Conservation (phyloP, 805 yeast genomes). For the Helenozyma rhizophorensis region DNA sequence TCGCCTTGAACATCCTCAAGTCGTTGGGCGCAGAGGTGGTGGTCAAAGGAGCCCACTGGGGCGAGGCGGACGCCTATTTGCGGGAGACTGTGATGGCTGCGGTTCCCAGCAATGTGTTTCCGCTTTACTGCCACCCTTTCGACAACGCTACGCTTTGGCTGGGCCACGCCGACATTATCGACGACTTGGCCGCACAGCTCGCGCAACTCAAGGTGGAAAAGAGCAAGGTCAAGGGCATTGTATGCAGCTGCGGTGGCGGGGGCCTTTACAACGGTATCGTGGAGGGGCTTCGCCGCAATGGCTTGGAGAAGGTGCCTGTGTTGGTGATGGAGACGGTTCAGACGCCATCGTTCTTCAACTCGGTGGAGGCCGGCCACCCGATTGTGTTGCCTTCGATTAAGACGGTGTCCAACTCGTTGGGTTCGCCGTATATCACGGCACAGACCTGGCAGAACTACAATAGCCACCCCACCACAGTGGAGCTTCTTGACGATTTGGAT, state of each 20-base stretch:
- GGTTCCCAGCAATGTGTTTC: conserved; percentile 17
- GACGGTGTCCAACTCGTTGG: conserved; percentile 62
- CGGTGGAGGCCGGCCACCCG: conserved; percentile 43
- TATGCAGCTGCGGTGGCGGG: conserved; percentile 57
- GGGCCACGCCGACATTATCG: conserved; percentile 41
- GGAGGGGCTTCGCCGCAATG: conserved; percentile 32
- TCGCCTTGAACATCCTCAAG: conserved; percentile 45
- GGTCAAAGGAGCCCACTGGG: conserved; percentile 43
- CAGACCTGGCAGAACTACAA: conserved; percentile 38
- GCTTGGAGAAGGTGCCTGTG: conserved; percentile 19
- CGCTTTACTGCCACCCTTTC: conserved; percentile 53
- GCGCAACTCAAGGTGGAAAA: conserved; percentile 10
- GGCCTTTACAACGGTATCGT: conserved; percentile 52
- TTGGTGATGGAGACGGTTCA: conserved; percentile 55
- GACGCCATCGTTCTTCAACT: conserved; percentile 53
- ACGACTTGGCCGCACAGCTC: conserved; percentile 37
- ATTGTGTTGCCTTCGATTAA: conserved; percentile 42
- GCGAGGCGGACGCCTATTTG: conserved; percentile 46
- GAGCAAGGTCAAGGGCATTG: conserved; percentile 37
- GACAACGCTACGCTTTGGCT: conserved; percentile 49
- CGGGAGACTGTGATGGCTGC: conserved; percentile 18
- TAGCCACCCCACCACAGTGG: conserved; percentile 11
- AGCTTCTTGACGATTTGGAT: conserved; percentile 45
- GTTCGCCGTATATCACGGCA: conserved; percentile 54
- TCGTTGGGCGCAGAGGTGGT: conserved; percentile 48